These are phyloP conservation scores for Kalmusia sp. DNA, from an alignment of 2,329 filamentous ascomycete species.

Conservation along the genomic window DNA sequence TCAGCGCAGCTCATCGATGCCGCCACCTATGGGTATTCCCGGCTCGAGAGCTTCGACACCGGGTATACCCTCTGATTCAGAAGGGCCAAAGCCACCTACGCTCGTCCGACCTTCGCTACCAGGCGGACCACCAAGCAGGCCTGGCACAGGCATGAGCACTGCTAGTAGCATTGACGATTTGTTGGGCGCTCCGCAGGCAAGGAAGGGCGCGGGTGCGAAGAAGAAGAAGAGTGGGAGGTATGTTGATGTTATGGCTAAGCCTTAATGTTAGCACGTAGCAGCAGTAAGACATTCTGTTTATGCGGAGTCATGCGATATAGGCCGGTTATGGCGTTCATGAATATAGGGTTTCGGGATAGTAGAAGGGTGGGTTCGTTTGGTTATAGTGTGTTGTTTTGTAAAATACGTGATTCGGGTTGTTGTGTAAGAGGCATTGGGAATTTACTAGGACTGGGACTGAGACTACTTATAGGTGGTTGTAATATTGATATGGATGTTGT, in stretches of 20 bases:
- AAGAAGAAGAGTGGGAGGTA: conserved; percentile 89
- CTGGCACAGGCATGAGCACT: conserved; percentile 83
- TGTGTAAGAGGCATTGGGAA: too few relatives aligned
- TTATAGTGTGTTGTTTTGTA: too few relatives aligned
- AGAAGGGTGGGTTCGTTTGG: too few relatives aligned
- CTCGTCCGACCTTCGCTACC: conserved; percentile 35
- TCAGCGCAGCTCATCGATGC: conserved; percentile 44
- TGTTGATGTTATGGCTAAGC: conserved; percentile 82
- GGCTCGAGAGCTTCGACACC: conserved; percentile 41
- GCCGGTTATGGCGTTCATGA: background rate
- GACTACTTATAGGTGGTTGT: too few relatives aligned
- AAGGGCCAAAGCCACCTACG: conserved; percentile 33
- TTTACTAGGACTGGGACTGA: too few relatives aligned
- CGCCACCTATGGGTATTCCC: conserved; percentile 39
- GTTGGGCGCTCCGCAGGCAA: conserved; percentile 74
- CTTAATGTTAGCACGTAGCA: background rate
- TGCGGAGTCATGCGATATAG: too few relatives aligned
- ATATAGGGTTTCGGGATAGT: too few relatives aligned
- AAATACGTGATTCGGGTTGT: too few relatives aligned
- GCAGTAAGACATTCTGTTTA: too few relatives aligned
- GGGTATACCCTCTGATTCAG: conserved; percentile 37
- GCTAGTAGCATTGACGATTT: conserved; percentile 96
- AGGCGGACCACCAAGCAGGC: conserved; percentile 51
- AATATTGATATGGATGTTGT: too few relatives aligned
- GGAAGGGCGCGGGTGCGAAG: conserved; percentile 63